Percentiles rank a stretch among this genome's conserved stretches.
Evolutionary conservation across 73 alveolate genomes (phyloP).

Genomic region (Paramecium sonneborni): DNA sequence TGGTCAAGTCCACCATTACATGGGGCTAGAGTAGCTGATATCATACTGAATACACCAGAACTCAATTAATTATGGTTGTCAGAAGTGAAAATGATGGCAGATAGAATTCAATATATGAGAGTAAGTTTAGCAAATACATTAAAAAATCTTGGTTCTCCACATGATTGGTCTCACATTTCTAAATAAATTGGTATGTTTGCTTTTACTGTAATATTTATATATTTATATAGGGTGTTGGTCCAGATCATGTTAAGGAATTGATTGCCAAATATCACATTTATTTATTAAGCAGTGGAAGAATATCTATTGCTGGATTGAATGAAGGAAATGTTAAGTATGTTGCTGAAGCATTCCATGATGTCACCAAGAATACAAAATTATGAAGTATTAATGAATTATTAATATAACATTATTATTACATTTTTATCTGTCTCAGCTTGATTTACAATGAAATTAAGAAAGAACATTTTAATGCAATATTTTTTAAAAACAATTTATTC

Average conservation of each 20-base stretch:
- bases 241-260: constrained; percentile 80
- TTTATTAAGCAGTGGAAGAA: constrained; percentile 82
- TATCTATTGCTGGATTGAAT: constrained; percentile 85
- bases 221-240: constrained; percentile 64
- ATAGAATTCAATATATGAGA: constrained; percentile 86
- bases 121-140: constrained; percentile 68
- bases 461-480: too few relatives aligned
- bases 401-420: background rate
- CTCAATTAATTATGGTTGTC: constrained; percentile 79
- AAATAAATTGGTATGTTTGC: constrained; percentile 93
- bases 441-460: background rate
- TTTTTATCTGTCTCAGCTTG: background rate
- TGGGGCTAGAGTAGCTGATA: constrained; percentile 88
- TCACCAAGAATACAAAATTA: constrained; percentile 60
- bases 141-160: constrained; percentile 75
- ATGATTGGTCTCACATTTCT: constrained; percentile 84
- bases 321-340: constrained; percentile 84
- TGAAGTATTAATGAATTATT: constrained; percentile 14
- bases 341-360: constrained; percentile 79
- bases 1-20: constrained; percentile 90
- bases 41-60: constrained; percentile 81
- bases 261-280: constrained; percentile 79
- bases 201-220: constrained; percentile 74
- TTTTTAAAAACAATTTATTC: background rate
- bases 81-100: constrained; percentile 88